phyloP scores from a whole-genome alignment of 1,139 yeast species.

The Lodderomyces elongisporus region DNA sequence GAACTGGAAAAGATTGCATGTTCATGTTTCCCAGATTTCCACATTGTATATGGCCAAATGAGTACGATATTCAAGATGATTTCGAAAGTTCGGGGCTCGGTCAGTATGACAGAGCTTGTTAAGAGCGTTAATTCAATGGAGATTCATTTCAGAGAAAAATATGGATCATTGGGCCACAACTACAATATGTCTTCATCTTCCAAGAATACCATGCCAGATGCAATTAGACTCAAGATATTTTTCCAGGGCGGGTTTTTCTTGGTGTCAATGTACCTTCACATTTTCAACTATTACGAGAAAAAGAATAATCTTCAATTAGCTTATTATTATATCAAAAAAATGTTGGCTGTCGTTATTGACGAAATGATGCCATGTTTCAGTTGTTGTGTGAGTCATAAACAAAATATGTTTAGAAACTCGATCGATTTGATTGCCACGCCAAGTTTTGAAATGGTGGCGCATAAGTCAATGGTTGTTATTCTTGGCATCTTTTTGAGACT shows the following conservation, averaged over 20 bases:
- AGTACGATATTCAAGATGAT: constrained; percentile 16
- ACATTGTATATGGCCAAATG: constrained; percentile 16
- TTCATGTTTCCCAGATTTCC: constrained; percentile 15
- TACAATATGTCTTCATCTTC: constrained; percentile 3
- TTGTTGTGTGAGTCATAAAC: constrained; percentile 19
- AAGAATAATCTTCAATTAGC: constrained; percentile 19
- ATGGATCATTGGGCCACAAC: constrained; percentile 8
- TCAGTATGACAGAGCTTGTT: constrained; percentile 18
- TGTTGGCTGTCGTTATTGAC: constrained; percentile 19
- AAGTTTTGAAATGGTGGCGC: constrained; percentile 27
- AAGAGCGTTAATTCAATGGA: constrained; percentile 16
- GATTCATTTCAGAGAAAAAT: constrained; percentile 14
- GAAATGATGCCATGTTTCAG: constrained; percentile 32
- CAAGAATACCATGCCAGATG: constrained; percentile 11
- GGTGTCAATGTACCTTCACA: constrained; percentile 27
- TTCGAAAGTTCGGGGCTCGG: constrained; percentile 17
- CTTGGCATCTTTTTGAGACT: constrained; percentile 21
- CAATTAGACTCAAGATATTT: constrained; percentile 19
- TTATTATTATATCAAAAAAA: constrained; percentile 28
- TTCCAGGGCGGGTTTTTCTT: constrained; percentile 19
- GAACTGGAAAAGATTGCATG: constrained; percentile 21
- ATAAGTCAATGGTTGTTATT: constrained; percentile 24
- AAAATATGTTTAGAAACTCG: constrained; percentile 15
- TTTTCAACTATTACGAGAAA: constrained; percentile 35
- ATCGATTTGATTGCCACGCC: constrained; percentile 39